Conservation (phyloP, 495 filamentous ascomycete species). For the Symbiotaphrina buchneri region DNA sequence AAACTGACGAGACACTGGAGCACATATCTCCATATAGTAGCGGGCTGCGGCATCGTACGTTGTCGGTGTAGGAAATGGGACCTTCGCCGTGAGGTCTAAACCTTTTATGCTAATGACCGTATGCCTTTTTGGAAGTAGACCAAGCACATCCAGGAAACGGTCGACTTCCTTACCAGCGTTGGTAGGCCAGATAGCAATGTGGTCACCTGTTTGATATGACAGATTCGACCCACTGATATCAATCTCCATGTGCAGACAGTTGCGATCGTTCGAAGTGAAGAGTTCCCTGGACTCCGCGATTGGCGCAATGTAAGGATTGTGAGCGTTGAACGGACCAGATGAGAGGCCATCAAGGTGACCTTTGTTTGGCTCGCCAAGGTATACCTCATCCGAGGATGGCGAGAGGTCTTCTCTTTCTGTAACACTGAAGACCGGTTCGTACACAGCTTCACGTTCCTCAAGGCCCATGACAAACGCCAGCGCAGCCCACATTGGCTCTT, state of each 20-base stretch:
- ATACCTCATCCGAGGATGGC: constrained; percentile 66
- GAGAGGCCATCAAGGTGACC: constrained; percentile 69
- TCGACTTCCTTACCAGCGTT: constrained; percentile 88
- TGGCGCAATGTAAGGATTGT: constrained; percentile 93
- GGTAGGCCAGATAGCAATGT: constrained; percentile 93
- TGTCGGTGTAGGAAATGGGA: constrained; percentile 91
- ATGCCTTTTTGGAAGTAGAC: constrained; percentile 52
- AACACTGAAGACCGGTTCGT: constrained; percentile 80
- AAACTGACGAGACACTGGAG: constrained; percentile 91
- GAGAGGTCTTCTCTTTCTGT: constrained; percentile 52
- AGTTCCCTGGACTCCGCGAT: constrained; percentile 77
- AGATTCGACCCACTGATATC: constrained; percentile 72
- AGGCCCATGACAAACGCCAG: constrained; percentile 61
- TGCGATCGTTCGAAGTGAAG: constrained; percentile 78
- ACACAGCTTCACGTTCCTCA: constrained; percentile 88
- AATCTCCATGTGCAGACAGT: constrained; percentile 95
- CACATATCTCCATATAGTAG: constrained; percentile 95
- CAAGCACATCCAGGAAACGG: constrained; percentile 63
- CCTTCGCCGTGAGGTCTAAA: constrained; percentile 86
- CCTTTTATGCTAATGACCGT: constrained; percentile 77
- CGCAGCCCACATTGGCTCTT: constrained; percentile 94
- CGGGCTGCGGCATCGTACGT: constrained; percentile 87
- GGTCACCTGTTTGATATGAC: constrained; percentile 87
- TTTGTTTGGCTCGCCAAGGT: constrained; percentile 90
- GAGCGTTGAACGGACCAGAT: constrained; percentile 84